Evolutionary conservation across 1,284 basidiomycete species (phyloP).

Genomic region (Puccinia triticina): DNA sequence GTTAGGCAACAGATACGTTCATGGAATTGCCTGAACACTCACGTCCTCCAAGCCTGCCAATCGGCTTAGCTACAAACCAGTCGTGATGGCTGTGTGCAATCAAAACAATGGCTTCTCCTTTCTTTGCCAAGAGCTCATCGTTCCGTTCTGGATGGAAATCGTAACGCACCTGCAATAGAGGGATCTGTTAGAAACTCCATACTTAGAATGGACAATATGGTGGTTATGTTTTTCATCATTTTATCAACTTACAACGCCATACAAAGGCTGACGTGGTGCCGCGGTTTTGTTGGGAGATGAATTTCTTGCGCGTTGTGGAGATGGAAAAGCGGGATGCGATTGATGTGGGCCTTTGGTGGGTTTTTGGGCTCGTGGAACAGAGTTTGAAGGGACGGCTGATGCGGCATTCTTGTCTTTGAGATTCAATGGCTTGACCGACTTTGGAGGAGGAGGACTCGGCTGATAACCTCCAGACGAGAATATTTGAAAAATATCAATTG

Average conservation of each 20-base stretch:
- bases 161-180: slow-evolving; percentile 20
- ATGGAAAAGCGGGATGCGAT: slow-evolving; percentile 7
- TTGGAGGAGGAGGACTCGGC: slow-evolving; percentile 55
- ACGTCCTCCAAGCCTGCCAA: slow-evolving; percentile 49
- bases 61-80: slow-evolving; percentile 59
- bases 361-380: slow-evolving; percentile 2
- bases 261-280: slow-evolving; percentile 21
- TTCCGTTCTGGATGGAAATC: slow-evolving; percentile 37
- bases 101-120: slow-evolving; percentile 64
- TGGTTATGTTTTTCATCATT: background rate
- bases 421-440: slow-evolving; percentile 12
- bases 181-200: background rate
- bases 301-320: background rate
- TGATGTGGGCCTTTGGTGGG: slow-evolving; percentile 8
- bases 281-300: background rate
- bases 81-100: slow-evolving; percentile 63
- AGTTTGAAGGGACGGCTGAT: background rate
- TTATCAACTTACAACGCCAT: slow-evolving; percentile 32
- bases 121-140: slow-evolving; percentile 38
- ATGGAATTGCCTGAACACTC: slow-evolving; percentile 13
- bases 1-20: too few relatives aligned
- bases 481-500: slow-evolving; percentile 71
- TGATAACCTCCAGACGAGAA: slow-evolving; percentile 47
- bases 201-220: background rate
- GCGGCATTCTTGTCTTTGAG: background rate